A percentile compares a stretch with the other conserved stretches of the same genome.
These are phyloP conservation scores for Camellia sinensis DNA, from an alignment of 148 eudicot species.

Conservation along the genomic window DNA sequence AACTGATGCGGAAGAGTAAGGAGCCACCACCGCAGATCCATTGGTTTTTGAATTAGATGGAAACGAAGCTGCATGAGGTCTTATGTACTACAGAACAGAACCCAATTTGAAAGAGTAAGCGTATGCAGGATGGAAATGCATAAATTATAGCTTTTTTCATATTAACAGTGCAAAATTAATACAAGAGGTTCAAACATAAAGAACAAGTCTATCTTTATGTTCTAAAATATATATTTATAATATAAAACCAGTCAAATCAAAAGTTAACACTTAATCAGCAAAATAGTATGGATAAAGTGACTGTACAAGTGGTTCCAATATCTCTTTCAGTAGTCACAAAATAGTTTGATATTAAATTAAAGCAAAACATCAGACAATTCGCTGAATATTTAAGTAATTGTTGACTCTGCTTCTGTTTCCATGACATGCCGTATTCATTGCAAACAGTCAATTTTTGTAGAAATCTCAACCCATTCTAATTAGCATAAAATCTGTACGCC, in stretches of 20 bases:
- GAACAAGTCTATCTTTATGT: neutral
- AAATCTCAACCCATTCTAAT: neutral
- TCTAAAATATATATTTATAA: neutral
- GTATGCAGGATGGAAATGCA: neutral
- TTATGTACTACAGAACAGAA: slow-evolving; percentile 14
- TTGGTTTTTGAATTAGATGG: slow-evolving; percentile 14
- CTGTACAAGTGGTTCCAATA: neutral
- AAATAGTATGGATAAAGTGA: neutral
- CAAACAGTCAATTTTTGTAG: neutral
- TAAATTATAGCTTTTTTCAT: neutral
- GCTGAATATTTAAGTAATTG: neutral
- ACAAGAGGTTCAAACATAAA: neutral
- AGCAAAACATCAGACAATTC: neutral
- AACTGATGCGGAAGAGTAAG: slow-evolving; percentile 12
- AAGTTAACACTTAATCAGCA: neutral
- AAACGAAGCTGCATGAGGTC: slow-evolving; percentile 14
- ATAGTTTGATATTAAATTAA: neutral
- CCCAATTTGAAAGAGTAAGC: neutral
- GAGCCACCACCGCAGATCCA: slow-evolving; percentile 14
- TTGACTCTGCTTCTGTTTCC: neutral
- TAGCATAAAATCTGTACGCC: neutral
- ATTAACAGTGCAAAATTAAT: neutral
- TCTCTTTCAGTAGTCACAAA: neutral
- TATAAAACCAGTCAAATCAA: neutral
- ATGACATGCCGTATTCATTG: neutral